These are phyloP conservation scores for Peronosclerospora sorghi DNA, from an alignment of 352 stramenopile species.

Conservation along the genomic window DNA sequence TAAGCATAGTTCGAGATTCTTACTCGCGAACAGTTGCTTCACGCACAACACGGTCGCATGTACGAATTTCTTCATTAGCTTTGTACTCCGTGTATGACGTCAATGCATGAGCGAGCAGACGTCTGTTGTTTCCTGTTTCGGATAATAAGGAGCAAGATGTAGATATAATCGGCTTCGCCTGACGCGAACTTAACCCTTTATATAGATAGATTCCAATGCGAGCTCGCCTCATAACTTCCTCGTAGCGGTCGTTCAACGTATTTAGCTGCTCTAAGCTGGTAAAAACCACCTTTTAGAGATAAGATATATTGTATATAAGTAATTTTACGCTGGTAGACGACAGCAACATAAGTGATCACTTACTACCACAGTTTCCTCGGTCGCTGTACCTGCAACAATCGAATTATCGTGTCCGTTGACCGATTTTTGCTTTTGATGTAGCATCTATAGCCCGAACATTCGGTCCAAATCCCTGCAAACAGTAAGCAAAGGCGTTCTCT, in stretches of 20 bases:
- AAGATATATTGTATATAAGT: neutral
- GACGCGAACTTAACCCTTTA: conserved; percentile 7
- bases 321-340: neutral
- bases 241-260: conserved; percentile 15
- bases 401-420: neutral
- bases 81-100: conserved; percentile 18
- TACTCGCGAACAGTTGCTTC: conserved; percentile 13
- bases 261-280: conserved; percentile 13
- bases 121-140: conserved; percentile 2
- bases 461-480: conserved; percentile 33
- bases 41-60: conserved; percentile 7
- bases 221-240: conserved; percentile 13
- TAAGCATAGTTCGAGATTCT: conserved; percentile 3
- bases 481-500: conserved; percentile 61
- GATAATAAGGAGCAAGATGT: neutral
- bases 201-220: neutral
- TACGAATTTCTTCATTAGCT: conserved; percentile 11
- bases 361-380: conserved; percentile 8
- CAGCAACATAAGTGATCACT: conserved; percentile 2
- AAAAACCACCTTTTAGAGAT: conserved; percentile 8
- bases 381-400: neutral
- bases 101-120: conserved; percentile 10
- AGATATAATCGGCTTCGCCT: neutral
- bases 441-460: conserved; percentile 6
- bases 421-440: neutral